These are phyloP conservation scores for Brettanomyces custersianus DNA, from an alignment of 805 yeast genomes.

Conservation along the genomic window DNA sequence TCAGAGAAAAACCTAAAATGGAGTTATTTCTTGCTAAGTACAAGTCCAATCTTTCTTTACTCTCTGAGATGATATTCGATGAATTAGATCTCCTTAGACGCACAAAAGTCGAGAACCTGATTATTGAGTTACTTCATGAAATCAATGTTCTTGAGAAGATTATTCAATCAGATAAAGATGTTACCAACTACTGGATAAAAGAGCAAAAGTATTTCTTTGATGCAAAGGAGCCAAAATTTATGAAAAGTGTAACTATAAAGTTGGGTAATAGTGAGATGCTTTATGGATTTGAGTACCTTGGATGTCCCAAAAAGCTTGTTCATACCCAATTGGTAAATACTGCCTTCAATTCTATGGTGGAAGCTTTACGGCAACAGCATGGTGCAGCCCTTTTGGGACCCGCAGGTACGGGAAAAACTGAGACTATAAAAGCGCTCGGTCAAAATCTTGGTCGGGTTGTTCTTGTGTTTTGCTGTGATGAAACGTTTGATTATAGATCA, in stretches of 20 bases:
- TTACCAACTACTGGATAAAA: slow-evolving; percentile 36
- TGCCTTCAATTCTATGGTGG: slow-evolving; percentile 61
- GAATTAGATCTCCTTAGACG: slow-evolving; percentile 24
- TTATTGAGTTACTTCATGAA: slow-evolving; percentile 62
- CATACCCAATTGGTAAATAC: slow-evolving; percentile 63
- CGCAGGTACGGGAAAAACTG: slow-evolving; percentile 97
- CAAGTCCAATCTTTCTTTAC: not conserved
- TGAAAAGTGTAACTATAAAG: slow-evolving; percentile 29
- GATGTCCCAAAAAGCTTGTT: slow-evolving; percentile 64
- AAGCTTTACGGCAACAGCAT: slow-evolving; percentile 58
- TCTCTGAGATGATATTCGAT: slow-evolving; percentile 26
- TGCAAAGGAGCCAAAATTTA: slow-evolving; percentile 14
- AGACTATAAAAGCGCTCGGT: slow-evolving; percentile 78
- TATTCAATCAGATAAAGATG: not conserved
- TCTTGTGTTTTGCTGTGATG: slow-evolving; percentile 86
- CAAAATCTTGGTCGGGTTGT: slow-evolving; percentile 73
- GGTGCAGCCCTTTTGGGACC: slow-evolving; percentile 97
- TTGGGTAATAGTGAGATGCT: slow-evolving; percentile 41
- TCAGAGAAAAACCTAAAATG: not conserved
- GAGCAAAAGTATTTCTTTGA: slow-evolving; percentile 43
- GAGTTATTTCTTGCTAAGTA: not conserved
- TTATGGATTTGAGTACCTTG: slow-evolving; percentile 81
- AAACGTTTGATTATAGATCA: slow-evolving; percentile 71
- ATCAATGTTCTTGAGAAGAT: slow-evolving; percentile 26
- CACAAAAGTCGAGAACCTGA: slow-evolving; percentile 46